Evolutionary conservation across 2,329 filamentous ascomycete species (phyloP), one percentile per base, ranked within the genome.

Genomic region (Pestalotiopsis sp.): DNA sequence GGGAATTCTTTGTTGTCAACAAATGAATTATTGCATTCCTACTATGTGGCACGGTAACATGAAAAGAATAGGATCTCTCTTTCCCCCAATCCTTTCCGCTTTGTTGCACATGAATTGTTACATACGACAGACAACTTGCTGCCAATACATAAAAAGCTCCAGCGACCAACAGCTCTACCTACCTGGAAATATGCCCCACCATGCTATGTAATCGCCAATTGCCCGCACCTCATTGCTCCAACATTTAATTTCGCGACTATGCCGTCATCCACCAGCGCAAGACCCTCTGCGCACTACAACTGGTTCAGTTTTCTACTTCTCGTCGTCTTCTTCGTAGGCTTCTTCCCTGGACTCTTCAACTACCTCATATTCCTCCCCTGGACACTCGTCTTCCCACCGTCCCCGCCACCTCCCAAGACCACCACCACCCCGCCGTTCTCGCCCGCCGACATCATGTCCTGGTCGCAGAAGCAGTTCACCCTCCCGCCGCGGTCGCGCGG

Each of bases 401-500:
- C 61, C 71, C 52, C 71, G 68, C 64, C 70, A n/a, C 57, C 13
- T 17, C 68, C 14, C 14, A 36, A 36, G 71, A 61, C 70, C 69
- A 69, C 36, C 70, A 49, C 66, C 69, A 9, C 67, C 25, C 62
- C 49, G 56, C 45, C 58, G 36, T 67, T 27, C 7, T 36, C 63
- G 65, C 61, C 72, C 49, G 67, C 73, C 69, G 80, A 76, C 68
- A 90, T 90, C 88, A 86, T 88, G 75, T 93, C 90, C 71, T 97
- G 93, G 93, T 89, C 87, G 75, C 95, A 98, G 82, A 97, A 96
- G 80, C 88, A 91, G 64, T 90, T 98, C 82, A 89, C 90, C 1
- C 90, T 98, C 14, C 93, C 94, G 64, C 78, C 93, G 23, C 88
- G 89, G 77, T 88, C 90, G 59, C 91, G 95, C 70, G 96, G 96